A percentile compares a stretch with the other conserved stretches of the same genome.
Evolutionary conservation across 2,329 filamentous ascomycete species (phyloP).

Genomic region (Botrytis aclada): DNA sequence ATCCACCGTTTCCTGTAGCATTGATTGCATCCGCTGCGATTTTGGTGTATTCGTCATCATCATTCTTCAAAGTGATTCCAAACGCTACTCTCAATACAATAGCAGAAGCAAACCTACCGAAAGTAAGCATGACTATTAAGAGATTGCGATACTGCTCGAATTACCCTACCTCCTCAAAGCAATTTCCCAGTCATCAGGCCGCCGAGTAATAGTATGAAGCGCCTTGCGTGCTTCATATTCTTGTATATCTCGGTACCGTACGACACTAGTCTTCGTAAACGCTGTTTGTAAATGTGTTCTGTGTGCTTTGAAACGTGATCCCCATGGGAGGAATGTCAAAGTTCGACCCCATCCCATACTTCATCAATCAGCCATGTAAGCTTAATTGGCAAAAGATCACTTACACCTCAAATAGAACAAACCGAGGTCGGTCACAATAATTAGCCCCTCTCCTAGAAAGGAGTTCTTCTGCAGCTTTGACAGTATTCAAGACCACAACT

Average conservation of each 20-base stretch:
- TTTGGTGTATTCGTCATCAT: conserved; percentile 43
- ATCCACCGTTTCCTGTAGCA: conserved; percentile 33
- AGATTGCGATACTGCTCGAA: not conserved
- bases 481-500: conserved; percentile 46
- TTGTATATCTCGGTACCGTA: conserved; percentile 36
- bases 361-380: not conserved
- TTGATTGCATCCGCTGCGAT: conserved; percentile 38
- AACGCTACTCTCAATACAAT: conserved; percentile 46
- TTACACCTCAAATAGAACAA: conserved; percentile 37
- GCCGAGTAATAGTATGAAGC: not conserved
- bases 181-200: conserved; percentile 14
- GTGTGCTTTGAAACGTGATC: conserved; percentile 44
- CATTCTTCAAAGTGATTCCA: conserved; percentile 41
- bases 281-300: conserved; percentile 44
- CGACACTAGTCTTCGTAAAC: conserved; percentile 43
- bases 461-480: conserved; percentile 44
- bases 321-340: conserved; percentile 46
- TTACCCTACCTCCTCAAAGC: not conserved
- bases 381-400: not conserved
- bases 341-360: conserved; percentile 45
- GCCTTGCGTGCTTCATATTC: conserved; percentile 36
- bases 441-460: conserved; percentile 46
- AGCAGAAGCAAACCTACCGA: conserved; percentile 41
- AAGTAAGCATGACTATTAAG: conserved; percentile 23
- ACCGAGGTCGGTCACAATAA: conserved; percentile 46